phyloP scores from a whole-genome alignment of 805 yeast species.

The Barnettozyma pratensis region DNA sequence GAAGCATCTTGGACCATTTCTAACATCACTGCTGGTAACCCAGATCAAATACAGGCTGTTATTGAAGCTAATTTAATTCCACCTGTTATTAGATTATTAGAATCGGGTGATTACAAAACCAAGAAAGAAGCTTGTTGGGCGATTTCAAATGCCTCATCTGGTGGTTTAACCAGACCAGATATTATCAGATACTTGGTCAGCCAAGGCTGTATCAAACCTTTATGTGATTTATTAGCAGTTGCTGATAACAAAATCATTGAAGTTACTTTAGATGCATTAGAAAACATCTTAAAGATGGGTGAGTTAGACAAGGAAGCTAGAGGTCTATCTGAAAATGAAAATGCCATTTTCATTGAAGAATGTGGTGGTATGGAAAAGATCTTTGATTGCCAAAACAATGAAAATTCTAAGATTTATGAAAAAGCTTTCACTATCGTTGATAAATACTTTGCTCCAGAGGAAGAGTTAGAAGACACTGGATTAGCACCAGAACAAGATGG shows the following conservation, averaged over 20 bases:
- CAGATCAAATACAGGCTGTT: slow-evolving; percentile 94
- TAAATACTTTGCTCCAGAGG: slow-evolving; percentile 85
- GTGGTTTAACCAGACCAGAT: slow-evolving; percentile 87
- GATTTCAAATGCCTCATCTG: slow-evolving; percentile 94
- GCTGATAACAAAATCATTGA: slow-evolving; percentile 91
- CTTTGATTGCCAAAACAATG: slow-evolving; percentile 85
- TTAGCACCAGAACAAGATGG: slow-evolving; percentile 75
- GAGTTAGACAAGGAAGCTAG: slow-evolving; percentile 82
- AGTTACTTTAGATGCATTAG: slow-evolving; percentile 92
- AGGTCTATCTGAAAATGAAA: slow-evolving; percentile 68
- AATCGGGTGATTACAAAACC: slow-evolving; percentile 89
- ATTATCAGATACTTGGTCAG: slow-evolving; percentile 88
- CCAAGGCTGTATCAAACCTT: slow-evolving; percentile 96
- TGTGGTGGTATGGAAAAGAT: slow-evolving; percentile 98
- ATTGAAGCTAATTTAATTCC: slow-evolving; percentile 93
- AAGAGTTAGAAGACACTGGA: slow-evolving; percentile 65
- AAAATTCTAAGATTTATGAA: slow-evolving; percentile 86
- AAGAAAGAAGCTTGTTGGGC: slow-evolving; percentile 99
- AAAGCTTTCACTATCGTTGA: slow-evolving; percentile 89
- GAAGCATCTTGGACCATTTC: slow-evolving; percentile 99
- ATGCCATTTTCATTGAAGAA: slow-evolving; percentile 90
- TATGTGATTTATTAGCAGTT: slow-evolving; percentile 84
- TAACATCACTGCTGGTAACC: slow-evolving; percentile 95
- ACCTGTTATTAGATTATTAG: slow-evolving; percentile 74
- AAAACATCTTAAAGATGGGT: slow-evolving; percentile 90